These are phyloP conservation scores for Ziziphus jujuba DNA, from an alignment of 306 rosid genomes.

Conservation along the genomic window DNA sequence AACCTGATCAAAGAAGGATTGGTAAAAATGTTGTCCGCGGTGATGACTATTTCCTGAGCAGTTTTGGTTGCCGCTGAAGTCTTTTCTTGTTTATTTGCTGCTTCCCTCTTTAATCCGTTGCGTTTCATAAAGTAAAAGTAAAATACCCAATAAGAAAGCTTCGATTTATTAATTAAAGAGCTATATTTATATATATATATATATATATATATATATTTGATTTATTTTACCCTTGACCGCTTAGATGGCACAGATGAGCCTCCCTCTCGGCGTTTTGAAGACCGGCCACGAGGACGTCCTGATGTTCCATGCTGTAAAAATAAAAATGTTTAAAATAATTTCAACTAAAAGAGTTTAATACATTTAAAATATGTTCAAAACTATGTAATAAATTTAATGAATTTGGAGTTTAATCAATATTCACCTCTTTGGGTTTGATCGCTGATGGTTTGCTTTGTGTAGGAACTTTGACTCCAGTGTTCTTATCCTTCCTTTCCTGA, in stretches of 20 bases:
- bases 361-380: not conserved
- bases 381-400: not conserved
- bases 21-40: not conserved
- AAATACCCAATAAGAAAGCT: too few relatives aligned
- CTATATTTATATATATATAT: too few relatives aligned
- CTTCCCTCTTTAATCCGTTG: constrained; percentile 6
- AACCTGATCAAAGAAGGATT: constrained; percentile 22
- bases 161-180: too few relatives aligned
- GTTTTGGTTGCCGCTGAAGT: not conserved
- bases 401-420: too few relatives aligned
- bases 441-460: not conserved
- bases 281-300: not conserved
- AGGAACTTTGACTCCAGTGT: not conserved
- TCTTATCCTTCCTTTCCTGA: constrained; percentile 2
- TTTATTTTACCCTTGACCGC: constrained; percentile 21
- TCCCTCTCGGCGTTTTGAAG: not conserved
- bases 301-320: constrained; percentile 16
- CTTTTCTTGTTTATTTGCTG: not conserved
- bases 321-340: not conserved
- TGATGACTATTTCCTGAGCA: not conserved
- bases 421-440: not conserved
- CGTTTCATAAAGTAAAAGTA: not conserved
- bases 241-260: constrained; percentile 12
- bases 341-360: not conserved
- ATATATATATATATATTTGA: too few relatives aligned